Conservation (phyloP, 2,329 filamentous ascomycete species). For the Thelonectria olida region DNA sequence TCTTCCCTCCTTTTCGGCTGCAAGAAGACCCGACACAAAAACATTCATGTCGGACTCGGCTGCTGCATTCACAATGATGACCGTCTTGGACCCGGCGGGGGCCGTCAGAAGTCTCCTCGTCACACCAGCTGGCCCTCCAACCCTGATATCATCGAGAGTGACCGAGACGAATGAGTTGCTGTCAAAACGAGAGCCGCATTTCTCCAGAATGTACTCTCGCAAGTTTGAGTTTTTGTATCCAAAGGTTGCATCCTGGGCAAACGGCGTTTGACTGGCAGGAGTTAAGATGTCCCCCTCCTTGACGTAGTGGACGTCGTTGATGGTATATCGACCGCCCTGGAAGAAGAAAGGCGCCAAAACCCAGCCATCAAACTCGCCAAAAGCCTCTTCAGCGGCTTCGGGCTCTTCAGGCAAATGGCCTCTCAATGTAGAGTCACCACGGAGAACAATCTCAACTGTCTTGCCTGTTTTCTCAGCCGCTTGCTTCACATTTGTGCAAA, state of each 20-base stretch:
- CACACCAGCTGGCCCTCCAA: conserved; percentile 41
- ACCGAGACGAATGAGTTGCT: conserved; percentile 39
- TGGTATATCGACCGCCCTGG: conserved; percentile 66
- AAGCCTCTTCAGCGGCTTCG: conserved; percentile 59
- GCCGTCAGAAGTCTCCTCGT: conserved; percentile 43
- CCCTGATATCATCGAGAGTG: conserved; percentile 42
- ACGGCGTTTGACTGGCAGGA: conserved; percentile 61
- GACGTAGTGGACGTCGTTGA: conserved; percentile 67
- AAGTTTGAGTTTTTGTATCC: conserved; percentile 63
- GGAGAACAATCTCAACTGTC: conserved; percentile 63
- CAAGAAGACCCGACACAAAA: conserved; percentile 59
- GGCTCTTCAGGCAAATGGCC: conserved; percentile 66
- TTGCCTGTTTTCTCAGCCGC: conserved; percentile 51
- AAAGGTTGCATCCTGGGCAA: conserved; percentile 66
- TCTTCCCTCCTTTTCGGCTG: conserved; percentile 42
- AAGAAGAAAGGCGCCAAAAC: conserved; percentile 67
- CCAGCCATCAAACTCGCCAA: conserved; percentile 61
- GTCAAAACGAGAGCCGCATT: conserved; percentile 49
- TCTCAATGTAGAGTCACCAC: conserved; percentile 65
- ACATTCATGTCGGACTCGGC: conserved; percentile 64
- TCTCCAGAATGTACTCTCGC: conserved; percentile 59
- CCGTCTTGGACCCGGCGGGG: conserved; percentile 44
- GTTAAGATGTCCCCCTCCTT: conserved; percentile 53
- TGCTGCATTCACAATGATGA: conserved; percentile 64
- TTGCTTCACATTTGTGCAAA: conserved; percentile 59